A percentile compares a stretch with the other conserved stretches of the same genome.
Conservation (phyloP, 768 basidiomycete species). For the Mycena metata region DNA sequence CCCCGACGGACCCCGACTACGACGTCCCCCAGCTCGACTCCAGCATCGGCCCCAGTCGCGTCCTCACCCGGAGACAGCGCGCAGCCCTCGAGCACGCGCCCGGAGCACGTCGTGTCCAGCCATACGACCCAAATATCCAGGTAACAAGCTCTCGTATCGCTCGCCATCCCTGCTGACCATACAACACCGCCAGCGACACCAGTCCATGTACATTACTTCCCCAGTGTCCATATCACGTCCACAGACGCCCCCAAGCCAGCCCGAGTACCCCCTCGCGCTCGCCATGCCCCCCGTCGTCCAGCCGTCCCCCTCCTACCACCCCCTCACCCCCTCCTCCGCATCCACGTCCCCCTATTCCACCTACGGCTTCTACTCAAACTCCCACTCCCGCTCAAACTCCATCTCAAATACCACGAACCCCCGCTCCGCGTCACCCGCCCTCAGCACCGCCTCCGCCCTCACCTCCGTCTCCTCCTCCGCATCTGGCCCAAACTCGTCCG, state of each 20-base stretch:
- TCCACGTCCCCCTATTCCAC: slow-evolving; percentile 63
- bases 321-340: slow-evolving; percentile 57
- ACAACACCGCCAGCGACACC: slow-evolving; percentile 38
- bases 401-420: slow-evolving; percentile 50
- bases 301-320: slow-evolving; percentile 59
- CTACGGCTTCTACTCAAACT: slow-evolving; percentile 52
- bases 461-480: slow-evolving; percentile 65
- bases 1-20: slow-evolving; percentile 3
- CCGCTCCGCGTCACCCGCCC: slow-evolving; percentile 72
- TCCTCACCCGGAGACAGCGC: slow-evolving; percentile 59
- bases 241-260: slow-evolving; percentile 52
- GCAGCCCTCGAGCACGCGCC: slow-evolving; percentile 47
- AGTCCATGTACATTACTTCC: slow-evolving; percentile 52
- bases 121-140: slow-evolving; percentile 24
- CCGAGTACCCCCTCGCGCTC: slow-evolving; percentile 37
- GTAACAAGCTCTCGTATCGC: not conserved
- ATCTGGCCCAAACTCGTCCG: slow-evolving; percentile 38
- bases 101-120: slow-evolving; percentile 7
- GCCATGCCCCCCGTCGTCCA: slow-evolving; percentile 46
- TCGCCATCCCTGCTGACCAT: slow-evolving; percentile 20
- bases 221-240: slow-evolving; percentile 54
- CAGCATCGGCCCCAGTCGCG: slow-evolving; percentile 67
- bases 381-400: slow-evolving; percentile 60
- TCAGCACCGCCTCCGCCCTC: slow-evolving; percentile 66
- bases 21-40: slow-evolving; percentile 56